These are phyloP conservation scores for Bauhinia variegata DNA, from an alignment of 306 rosid species.

Conservation along the genomic window DNA sequence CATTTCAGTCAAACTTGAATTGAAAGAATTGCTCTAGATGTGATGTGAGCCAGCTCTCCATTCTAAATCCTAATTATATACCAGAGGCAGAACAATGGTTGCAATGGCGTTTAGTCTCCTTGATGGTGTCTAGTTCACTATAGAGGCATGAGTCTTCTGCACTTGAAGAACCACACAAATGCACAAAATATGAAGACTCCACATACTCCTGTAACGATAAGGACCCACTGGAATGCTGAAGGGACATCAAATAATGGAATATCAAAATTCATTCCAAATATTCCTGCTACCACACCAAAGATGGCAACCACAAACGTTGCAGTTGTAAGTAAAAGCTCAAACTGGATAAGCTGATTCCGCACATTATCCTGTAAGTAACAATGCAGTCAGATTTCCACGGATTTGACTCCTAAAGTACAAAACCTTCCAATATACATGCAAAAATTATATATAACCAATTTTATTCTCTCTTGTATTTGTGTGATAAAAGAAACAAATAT, in stretches of 20 bases:
- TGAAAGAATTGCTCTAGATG: constrained; percentile 43
- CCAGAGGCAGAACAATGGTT: constrained; percentile 19
- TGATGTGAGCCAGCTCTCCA: constrained; percentile 31
- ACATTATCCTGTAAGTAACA: constrained; percentile 79
- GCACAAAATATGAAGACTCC: constrained; percentile 74
- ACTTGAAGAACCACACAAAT: constrained; percentile 94
- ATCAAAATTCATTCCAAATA: constrained; percentile 91
- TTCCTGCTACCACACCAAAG: constrained; percentile 95
- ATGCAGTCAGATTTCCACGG: not conserved
- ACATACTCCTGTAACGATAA: constrained; percentile 68
- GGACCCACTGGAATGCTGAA: constrained; percentile 90
- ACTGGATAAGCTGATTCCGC: constrained; percentile 95
- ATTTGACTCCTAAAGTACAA: constrained; percentile 10
- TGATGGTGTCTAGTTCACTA: constrained; percentile 45
- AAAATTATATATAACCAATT: not conserved
- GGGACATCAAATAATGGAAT: constrained; percentile 64
- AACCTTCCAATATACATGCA: constrained; percentile 23
- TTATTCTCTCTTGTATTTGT: not conserved
- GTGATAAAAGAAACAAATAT: constrained; percentile 16
- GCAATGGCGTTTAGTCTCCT: constrained; percentile 22
- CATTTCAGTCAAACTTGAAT: constrained; percentile 41
- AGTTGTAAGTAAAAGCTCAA: constrained; percentile 92
- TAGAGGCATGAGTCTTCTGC: constrained; percentile 96
- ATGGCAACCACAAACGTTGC: constrained; percentile 97
- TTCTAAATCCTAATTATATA: constrained; percentile 21